phyloP scores from a whole-genome alignment of 2,329 filamentous ascomycete species.

The Lachnellula cervina region DNA sequence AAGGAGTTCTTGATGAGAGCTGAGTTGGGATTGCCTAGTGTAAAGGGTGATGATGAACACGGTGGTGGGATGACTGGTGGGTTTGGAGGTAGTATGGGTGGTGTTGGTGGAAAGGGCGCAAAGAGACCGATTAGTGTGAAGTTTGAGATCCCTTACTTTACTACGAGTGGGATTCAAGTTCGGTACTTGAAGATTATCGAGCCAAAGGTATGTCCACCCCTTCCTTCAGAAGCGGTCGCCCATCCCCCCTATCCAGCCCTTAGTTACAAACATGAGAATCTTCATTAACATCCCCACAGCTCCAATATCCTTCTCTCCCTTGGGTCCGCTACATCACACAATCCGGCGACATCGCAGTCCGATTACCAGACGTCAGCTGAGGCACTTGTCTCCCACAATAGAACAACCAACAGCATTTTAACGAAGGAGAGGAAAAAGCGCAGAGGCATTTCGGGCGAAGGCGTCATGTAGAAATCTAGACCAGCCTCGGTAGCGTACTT shows the following conservation, averaged over 20 bases:
- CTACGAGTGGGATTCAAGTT: slow-evolving; percentile 98
- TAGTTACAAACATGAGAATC: neutral
- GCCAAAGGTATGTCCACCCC: slow-evolving; percentile 70
- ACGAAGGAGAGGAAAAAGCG: neutral
- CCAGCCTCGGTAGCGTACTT: neutral
- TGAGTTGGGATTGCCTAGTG: slow-evolving; percentile 87
- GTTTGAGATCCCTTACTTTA: slow-evolving; percentile 99
- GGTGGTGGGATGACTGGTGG: slow-evolving; percentile 97
- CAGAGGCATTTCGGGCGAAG: neutral
- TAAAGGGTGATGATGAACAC: slow-evolving; percentile 90
- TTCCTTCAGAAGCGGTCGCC: neutral
- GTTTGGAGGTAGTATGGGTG: slow-evolving; percentile 95
- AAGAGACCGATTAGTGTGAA: slow-evolving; percentile 98
- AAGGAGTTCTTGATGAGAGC: slow-evolving; percentile 99
- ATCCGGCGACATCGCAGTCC: slow-evolving; percentile 91
- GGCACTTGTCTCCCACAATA: neutral
- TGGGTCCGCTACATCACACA: slow-evolving; percentile 99
- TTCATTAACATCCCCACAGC: slow-evolving; percentile 43
- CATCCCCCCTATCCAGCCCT: neutral
- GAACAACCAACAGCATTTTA: neutral
- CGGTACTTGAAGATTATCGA: slow-evolving; percentile 99
- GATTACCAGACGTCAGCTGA: slow-evolving; percentile 66
- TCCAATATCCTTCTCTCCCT: slow-evolving; percentile 95
- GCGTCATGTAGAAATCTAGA: neutral
- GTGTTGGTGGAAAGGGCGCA: slow-evolving; percentile 75